phyloP scores from a whole-genome alignment of 2,329 filamentous ascomycete species.

The Tolypocladium pustulatum region DNA sequence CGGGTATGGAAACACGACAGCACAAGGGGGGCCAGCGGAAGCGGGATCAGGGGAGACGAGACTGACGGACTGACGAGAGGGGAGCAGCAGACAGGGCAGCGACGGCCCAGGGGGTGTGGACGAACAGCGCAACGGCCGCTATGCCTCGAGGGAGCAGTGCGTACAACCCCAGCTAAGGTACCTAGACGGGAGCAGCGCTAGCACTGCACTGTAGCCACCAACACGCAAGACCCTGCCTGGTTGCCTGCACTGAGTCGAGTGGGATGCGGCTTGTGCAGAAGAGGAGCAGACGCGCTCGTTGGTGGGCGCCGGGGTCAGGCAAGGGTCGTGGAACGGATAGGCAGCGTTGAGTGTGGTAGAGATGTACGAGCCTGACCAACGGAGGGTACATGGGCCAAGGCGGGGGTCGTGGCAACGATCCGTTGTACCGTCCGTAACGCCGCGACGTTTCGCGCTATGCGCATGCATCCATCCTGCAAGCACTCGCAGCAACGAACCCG shows the following conservation, averaged over 20 bases:
- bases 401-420: too few relatives aligned
- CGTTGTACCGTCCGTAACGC: not conserved
- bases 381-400: not conserved
- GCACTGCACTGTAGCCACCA: not conserved
- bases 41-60: conserved; percentile 6
- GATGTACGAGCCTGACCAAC: not conserved
- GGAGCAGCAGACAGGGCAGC: conserved; percentile 2
- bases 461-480: not conserved
- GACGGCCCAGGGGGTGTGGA: not conserved
- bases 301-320: not conserved
- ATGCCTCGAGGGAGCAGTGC: not conserved
- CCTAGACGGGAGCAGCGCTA: not conserved
- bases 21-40: conserved; percentile 7
- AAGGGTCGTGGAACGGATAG: not conserved
- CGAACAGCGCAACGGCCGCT: not conserved
- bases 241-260: not conserved
- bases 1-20: conserved; percentile 21
- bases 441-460: not conserved
- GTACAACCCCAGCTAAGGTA: not conserved
- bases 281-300: not conserved
- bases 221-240: not conserved
- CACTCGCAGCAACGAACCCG: not conserved
- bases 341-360: not conserved
- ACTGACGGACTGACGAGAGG: conserved; percentile 5
- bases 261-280: not conserved